Percentiles rank a stretch among this genome's conserved stretches.
These are phyloP conservation scores for Pseudodiploospora longispora DNA, from an alignment of 2,329 filamentous ascomycete genomes.

Conservation along the genomic window DNA sequence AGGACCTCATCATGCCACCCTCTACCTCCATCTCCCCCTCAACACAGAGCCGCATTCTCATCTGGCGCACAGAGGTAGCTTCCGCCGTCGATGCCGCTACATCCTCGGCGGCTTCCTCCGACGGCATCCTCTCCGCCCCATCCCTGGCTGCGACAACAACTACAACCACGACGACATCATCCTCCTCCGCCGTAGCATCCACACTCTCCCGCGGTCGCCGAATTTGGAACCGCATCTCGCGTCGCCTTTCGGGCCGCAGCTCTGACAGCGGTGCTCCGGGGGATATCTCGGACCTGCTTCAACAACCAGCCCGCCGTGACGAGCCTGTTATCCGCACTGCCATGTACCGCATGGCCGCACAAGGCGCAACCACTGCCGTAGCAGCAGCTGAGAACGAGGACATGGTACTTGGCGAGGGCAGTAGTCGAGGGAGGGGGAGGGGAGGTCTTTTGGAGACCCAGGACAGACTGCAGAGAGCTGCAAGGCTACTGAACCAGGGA, in stretches of 20 bases:
- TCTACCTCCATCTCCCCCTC: conserved; percentile 21
- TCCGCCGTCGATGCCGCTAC: conserved; percentile 20
- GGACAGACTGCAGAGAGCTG: conserved; percentile 32
- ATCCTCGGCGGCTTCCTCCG: conserved; percentile 19
- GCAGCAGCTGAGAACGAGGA: conserved; percentile 14
- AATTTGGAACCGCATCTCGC: conserved; percentile 15
- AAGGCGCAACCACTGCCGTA: conserved; percentile 8
- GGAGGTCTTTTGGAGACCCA: conserved; percentile 26
- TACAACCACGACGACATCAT: conserved; percentile 24
- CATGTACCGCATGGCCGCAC: conserved; percentile 24
- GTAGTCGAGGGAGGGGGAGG: conserved; percentile 13
- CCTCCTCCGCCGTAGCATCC: conserved; percentile 18
- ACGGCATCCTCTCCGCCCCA: conserved; percentile 22
- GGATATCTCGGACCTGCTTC: no score
- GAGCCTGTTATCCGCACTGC: conserved; percentile 18
- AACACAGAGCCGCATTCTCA: conserved; percentile 35
- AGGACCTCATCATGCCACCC: conserved; percentile 1
- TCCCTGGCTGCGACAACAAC: conserved; percentile 23
- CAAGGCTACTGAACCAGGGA: conserved; percentile 26
- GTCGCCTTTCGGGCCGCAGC: conserved; percentile 12
- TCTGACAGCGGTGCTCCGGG: neutral
- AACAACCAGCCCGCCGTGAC: conserved; percentile 1
- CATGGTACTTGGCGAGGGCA: conserved; percentile 14
- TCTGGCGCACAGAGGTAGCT: conserved; percentile 43
- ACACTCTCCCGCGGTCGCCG: conserved; percentile 16